phyloP scores from a whole-genome alignment of 495 filamentous ascomycete species.

The Penicillium daleae region DNA sequence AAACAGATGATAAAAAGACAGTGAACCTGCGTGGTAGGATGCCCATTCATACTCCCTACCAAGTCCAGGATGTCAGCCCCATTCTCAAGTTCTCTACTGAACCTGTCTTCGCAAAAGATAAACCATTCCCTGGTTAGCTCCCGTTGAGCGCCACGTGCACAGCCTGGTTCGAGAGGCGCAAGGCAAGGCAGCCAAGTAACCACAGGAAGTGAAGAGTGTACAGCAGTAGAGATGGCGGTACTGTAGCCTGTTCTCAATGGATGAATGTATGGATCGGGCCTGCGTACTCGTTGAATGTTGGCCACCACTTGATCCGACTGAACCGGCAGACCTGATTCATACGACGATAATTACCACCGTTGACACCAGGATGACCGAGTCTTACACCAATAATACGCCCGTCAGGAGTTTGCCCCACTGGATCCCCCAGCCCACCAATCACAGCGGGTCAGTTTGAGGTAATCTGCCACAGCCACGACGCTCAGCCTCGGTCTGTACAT shows the following conservation, averaged over 20 bases:
- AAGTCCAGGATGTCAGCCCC: too few relatives aligned
- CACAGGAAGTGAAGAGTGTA: background rate
- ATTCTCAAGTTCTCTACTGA: too few relatives aligned
- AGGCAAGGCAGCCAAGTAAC: slow-evolving; percentile 1
- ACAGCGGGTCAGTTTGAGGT: background rate
- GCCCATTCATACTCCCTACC: too few relatives aligned
- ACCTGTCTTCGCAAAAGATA: background rate
- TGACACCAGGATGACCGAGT: background rate
- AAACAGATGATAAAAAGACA: too few relatives aligned
- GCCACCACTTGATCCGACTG: background rate
- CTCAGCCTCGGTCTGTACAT: background rate
- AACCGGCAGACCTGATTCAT: too few relatives aligned
- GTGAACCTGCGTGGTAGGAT: too few relatives aligned
- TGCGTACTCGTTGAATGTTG: background rate
- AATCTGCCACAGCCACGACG: slow-evolving; percentile 1
- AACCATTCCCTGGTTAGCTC: background rate
- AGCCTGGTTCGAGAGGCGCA: background rate
- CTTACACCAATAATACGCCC: background rate
- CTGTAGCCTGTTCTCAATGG: too few relatives aligned
- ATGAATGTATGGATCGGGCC: background rate
- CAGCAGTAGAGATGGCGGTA: too few relatives aligned
- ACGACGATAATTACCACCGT: background rate
- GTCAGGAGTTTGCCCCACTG: background rate
- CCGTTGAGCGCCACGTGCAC: slow-evolving; percentile 1
- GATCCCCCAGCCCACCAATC: background rate